These are phyloP conservation scores for Pichia inconspicua DNA, from an alignment of 1,139 yeast genomes.

Conservation along the genomic window DNA sequence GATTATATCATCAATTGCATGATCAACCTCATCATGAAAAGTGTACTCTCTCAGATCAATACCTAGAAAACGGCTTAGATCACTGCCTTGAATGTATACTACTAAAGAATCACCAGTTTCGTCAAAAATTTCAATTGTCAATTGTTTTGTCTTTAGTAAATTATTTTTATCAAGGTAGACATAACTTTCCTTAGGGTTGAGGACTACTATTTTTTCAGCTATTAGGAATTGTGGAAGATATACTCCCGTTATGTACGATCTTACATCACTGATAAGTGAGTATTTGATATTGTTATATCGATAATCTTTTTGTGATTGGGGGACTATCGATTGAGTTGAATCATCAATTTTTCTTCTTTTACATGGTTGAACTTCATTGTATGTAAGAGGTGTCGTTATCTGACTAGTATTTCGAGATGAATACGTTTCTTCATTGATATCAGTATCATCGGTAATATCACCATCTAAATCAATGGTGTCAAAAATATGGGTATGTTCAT, in stretches of 20 bases:
- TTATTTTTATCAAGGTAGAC: not conserved
- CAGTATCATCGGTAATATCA: not conserved
- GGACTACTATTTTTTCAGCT: not conserved
- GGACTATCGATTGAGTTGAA: not conserved
- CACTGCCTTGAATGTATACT: not conserved
- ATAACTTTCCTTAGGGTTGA: not conserved
- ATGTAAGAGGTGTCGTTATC: not conserved
- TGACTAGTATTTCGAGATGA: not conserved
- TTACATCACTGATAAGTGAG: slow-evolving; percentile 1
- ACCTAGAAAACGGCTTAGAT: slow-evolving; percentile 4
- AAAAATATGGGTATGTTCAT: not conserved
- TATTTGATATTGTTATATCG: not conserved
- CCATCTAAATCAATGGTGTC: slow-evolving; percentile 2
- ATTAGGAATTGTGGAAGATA: slow-evolving; percentile 1
- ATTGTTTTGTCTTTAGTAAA: not conserved
- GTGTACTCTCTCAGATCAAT: not conserved
- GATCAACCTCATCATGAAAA: not conserved
- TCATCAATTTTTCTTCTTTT: not conserved
- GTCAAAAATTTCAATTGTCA: slow-evolving; percentile 3
- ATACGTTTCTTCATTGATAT: not conserved
- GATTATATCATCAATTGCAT: not conserved
- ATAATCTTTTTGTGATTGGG: too few species aligned
- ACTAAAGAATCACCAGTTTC: slow-evolving; percentile 1
- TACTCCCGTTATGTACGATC: not conserved
- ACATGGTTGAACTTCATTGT: not conserved